Evolutionary conservation across 148 eudicot species (phyloP).

Genomic region (Rhododendron kiyosumense): DNA sequence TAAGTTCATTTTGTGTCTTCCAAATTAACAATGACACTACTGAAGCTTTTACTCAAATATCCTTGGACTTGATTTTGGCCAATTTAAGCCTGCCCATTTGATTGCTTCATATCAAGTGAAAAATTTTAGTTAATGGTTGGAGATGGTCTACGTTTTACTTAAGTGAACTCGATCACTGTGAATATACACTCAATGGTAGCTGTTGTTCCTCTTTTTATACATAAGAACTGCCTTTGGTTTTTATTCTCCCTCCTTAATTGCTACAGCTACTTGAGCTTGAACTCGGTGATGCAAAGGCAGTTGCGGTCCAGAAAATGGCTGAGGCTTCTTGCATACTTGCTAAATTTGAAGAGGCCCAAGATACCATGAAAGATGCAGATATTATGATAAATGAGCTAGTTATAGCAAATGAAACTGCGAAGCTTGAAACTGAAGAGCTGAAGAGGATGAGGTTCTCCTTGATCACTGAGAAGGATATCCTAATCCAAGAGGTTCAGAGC

Average conservation of each 20-base stretch:
- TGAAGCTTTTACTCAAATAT: background rate
- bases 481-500: conserved; percentile 37
- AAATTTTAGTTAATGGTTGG: background rate
- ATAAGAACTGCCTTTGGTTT: background rate
- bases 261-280: conserved; percentile 61
- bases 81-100: background rate
- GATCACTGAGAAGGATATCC: conserved; percentile 36
- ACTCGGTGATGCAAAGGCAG: conserved; percentile 55
- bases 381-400: conserved; percentile 65
- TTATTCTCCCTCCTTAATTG: background rate
- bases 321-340: conserved; percentile 68
- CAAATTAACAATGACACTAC: background rate
- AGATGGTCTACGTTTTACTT: background rate
- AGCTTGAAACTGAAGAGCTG: conserved; percentile 52
- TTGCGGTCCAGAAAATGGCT: conserved; percentile 52
- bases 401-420: conserved; percentile 64
- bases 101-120: background rate
- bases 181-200: background rate
- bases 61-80: background rate
- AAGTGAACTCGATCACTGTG: background rate
- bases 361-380: conserved; percentile 76
- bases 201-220: background rate
- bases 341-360: conserved; percentile 73
- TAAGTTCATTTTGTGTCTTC: background rate
- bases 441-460: conserved; percentile 33